Conservation (phyloP, 148 eudicot species). For the Rhododendron ovatum region DNA sequence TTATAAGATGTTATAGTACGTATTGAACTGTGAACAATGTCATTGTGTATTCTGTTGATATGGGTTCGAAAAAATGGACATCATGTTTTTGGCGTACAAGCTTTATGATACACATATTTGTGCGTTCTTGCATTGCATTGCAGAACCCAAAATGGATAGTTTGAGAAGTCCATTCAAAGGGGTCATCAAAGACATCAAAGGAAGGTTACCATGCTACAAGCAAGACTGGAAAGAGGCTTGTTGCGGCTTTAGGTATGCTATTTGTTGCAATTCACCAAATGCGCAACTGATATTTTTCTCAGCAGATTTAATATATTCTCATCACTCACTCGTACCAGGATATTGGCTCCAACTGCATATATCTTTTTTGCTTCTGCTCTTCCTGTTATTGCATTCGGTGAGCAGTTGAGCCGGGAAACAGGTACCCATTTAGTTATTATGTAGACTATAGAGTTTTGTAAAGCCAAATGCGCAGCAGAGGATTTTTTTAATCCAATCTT, state of each 20-base stretch:
- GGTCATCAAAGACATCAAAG: constrained; percentile 11
- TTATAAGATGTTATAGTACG: neutral
- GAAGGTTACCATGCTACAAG: constrained; percentile 18
- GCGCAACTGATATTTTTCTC: neutral
- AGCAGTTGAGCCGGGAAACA: constrained; percentile 59
- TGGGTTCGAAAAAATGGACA: neutral
- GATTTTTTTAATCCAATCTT: neutral
- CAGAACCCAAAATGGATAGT: constrained; percentile 6
- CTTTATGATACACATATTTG: neutral
- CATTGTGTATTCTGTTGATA: neutral
- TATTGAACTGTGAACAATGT: neutral
- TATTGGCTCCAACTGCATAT: constrained; percentile 60
- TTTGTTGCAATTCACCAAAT: neutral
- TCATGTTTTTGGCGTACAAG: neutral
- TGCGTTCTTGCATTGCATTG: constrained; percentile 7
- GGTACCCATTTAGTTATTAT: constrained; percentile 21
- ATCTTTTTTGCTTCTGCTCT: constrained; percentile 73
- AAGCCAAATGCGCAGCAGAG: neutral
- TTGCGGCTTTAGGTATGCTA: constrained; percentile 49
- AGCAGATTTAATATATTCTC: neutral
- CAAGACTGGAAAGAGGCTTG: constrained; percentile 13
- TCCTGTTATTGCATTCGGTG: constrained; percentile 78
- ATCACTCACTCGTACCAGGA: constrained; percentile 21
- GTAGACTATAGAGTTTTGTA: neutral
- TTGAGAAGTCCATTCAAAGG: constrained; percentile 10